Evolutionary conservation across 495 filamentous ascomycete genomes (phyloP).

Genomic region (Penicillium goetzii): DNA sequence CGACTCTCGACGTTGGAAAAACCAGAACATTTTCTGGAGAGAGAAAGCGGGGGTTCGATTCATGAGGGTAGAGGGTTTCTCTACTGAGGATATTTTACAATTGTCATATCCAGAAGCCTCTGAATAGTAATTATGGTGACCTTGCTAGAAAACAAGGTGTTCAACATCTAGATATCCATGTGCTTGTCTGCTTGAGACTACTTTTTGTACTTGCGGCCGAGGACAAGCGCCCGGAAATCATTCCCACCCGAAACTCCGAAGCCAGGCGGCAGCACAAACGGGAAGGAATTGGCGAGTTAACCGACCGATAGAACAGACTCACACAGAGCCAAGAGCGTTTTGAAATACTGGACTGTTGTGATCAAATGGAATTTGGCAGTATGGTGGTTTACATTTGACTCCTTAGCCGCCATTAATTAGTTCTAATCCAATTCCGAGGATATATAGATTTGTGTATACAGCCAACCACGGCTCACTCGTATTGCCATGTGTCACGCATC

Average conservation of each 20-base stretch:
- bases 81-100: no score
- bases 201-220: neutral
- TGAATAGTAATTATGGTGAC: no score
- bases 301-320: neutral
- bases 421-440: neutral
- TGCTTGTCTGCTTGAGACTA: neutral
- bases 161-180: neutral
- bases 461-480: neutral
- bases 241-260: neutral
- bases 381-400: neutral
- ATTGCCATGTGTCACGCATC: neutral
- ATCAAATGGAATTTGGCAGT: neutral
- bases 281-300: conserved; percentile 2
- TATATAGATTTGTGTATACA: no score
- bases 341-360: neutral
- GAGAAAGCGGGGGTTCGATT: no score
- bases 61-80: no score
- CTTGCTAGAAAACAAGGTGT: no score
- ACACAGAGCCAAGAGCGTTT: neutral
- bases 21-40: neutral
- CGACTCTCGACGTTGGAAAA: neutral
- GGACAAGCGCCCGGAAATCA: neutral
- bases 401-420: no score
- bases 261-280: neutral
- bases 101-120: no score